phyloP scores from a whole-genome alignment of 805 yeast genomes.

The Isabelozyma gotoi region DNA sequence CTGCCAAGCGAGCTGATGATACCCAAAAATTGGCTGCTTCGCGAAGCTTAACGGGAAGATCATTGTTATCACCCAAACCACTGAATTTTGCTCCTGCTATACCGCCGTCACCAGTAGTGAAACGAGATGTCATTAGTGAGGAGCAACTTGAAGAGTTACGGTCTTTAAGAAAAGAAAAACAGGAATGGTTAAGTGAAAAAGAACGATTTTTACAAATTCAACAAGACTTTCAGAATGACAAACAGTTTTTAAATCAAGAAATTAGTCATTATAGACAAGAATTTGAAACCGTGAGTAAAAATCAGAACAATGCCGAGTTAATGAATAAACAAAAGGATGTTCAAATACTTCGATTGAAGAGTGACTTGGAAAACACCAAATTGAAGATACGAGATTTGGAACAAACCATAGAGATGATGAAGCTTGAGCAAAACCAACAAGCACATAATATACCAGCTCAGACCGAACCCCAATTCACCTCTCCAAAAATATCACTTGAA shows the following conservation, averaged over 20 bases:
- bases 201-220: conserved; percentile 19
- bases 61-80: conserved; percentile 29
- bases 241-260: conserved; percentile 22
- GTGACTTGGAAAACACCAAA: conserved; percentile 61
- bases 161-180: conserved; percentile 53
- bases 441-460: neutral
- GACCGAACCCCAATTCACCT: conserved; percentile 1
- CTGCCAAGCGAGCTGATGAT: conserved; percentile 49
- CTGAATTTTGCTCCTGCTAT: conserved; percentile 1
- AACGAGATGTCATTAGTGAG: conserved; percentile 4
- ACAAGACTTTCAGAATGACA: conserved; percentile 23
- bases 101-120: conserved; percentile 3
- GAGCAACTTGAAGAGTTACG: conserved; percentile 48
- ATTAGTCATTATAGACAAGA: conserved; percentile 20
- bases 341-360: conserved; percentile 56
- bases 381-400: conserved; percentile 55
- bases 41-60: conserved; percentile 45
- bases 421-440: conserved; percentile 20
- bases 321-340: conserved; percentile 67
- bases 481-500: neutral
- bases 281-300: conserved; percentile 46
- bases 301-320: conserved; percentile 50
- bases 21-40: conserved; percentile 24
- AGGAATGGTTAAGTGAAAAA: conserved; percentile 35
- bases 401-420: conserved; percentile 36